phyloP scores from a whole-genome alignment of 257 asterid species.

The Marsdenia floribunda region DNA sequence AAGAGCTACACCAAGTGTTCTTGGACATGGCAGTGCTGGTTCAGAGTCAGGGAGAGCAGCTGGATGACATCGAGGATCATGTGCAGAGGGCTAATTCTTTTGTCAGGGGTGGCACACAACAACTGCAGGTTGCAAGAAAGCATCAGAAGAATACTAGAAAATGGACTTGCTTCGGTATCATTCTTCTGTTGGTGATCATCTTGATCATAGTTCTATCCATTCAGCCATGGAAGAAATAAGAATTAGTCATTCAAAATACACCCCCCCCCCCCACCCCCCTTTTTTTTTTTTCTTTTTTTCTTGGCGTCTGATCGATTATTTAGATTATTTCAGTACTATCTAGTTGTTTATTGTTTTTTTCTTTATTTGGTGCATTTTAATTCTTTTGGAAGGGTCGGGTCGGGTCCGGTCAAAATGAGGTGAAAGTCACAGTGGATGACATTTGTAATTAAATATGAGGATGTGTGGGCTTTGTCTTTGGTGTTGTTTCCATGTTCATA shows the following conservation, averaged over 20 bases:
- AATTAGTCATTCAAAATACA: constrained; percentile 1
- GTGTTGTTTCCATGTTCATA: background rate
- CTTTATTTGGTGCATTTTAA: background rate
- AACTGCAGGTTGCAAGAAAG: constrained; percentile 32
- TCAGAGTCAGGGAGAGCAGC: constrained; percentile 33
- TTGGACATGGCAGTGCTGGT: constrained; percentile 45
- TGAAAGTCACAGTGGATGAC: background rate
- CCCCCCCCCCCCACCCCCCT: no score
- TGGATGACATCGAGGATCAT: constrained; percentile 39
- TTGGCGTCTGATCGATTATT: no score
- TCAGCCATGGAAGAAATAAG: constrained; percentile 33
- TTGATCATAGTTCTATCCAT: constrained; percentile 38
- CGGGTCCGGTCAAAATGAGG: background rate
- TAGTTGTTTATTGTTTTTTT: background rate
- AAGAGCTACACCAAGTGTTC: constrained; percentile 39
- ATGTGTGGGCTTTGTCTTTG: background rate
- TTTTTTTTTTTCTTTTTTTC: no score
- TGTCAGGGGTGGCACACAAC: constrained; percentile 31
- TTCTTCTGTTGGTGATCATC: constrained; percentile 32
- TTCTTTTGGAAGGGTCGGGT: constrained; percentile 9
- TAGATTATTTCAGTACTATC: no score
- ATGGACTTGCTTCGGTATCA: constrained; percentile 39
- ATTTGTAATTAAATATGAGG: background rate
- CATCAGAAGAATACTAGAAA: constrained; percentile 43
- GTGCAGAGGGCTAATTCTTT: constrained; percentile 42